Evolutionary conservation across 306 rosid genomes (phyloP), one percentile per base, ranked within the genome.

Genomic region (Cotoneaster glaucophyllus): DNA sequence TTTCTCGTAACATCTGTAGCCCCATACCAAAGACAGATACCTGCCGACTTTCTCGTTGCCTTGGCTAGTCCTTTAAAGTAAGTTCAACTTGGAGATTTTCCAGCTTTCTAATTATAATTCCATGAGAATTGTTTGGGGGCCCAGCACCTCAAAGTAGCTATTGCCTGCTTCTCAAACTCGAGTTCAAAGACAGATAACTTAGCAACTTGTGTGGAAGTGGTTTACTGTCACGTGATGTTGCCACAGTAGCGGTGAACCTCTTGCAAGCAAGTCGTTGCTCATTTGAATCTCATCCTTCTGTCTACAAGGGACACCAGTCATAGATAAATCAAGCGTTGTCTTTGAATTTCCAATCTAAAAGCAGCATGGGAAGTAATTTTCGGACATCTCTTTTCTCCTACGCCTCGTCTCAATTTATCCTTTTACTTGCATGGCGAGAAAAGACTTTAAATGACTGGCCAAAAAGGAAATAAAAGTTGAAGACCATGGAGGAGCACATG

Each of bases 1-100:
- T 80, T 78, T 78, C 74, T 44, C 69, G 52, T 57, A 50, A 34
- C 44, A 0, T 74, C 64, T 34, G 70, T 28, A 75, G 76, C 77
- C 69, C 29, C 57, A 24, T 59, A 1, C 19, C 19, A 14, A 14
- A 19, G 76, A 74, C 25, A 59, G 21, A 34, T 32, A 77, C 59
- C 53, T 72, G 37, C 34, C 31, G 26, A 69, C 48, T 72, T 68
- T 59, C 61, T 56, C 9, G 70, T 77, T 64, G 52, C 26, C 45
- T 31, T 22, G 31, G 64, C 73, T 69, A 37, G 61, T 76, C 53
- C 77, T 80, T 75, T 37, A 22, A 9, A 37, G 67, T 72, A 56
- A 71, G 34, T 32, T 56, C 25, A 34, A 72, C 65, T n/a, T 13
- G 12, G 43, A 50, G 41, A 37, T 37, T 37, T 37, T 8, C 41